A percentile compares a stretch with the other conserved stretches of the same genome.
Conservation (phyloP, 140 eudicot species). For the Ambrosia hybrid region DNA sequence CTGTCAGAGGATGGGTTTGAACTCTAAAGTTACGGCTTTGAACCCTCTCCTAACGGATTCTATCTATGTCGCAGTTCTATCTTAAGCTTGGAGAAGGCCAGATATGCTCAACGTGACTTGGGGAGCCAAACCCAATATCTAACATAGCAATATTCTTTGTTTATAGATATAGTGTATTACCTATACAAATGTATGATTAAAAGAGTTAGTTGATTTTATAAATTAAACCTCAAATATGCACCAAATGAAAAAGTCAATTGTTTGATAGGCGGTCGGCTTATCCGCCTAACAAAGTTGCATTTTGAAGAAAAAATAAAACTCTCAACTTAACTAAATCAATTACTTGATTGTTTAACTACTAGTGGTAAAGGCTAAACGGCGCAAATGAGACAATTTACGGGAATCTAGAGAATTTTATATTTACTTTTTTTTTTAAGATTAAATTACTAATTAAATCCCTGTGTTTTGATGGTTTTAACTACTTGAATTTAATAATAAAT, state of each 20-base stretch:
- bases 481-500: too few species aligned
- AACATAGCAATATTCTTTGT: background rate
- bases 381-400: conserved; percentile 21
- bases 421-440: background rate
- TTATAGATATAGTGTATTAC: background rate
- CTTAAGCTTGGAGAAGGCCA: background rate
- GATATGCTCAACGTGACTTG: background rate
- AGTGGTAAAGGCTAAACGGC: conserved; percentile 22
- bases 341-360: conserved; percentile 5
- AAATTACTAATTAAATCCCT: too few species aligned
- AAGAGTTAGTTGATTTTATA: background rate
- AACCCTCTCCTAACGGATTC: too few species aligned
- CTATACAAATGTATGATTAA: background rate
- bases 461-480: too few species aligned
- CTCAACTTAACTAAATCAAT: background rate
- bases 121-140: background rate
- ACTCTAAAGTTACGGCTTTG: too few species aligned
- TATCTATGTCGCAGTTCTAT: too few species aligned
- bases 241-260: background rate
- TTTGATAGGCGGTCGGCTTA: conserved; percentile 20
- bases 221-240: background rate
- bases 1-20: too few species aligned
- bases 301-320: conserved; percentile 7
- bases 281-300: conserved; percentile 15
- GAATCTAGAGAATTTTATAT: conserved; percentile 12